Base-by-base conservation (phyloP, 2,329 filamentous ascomycete genomes). In the Trichoderma sp. region DNA sequence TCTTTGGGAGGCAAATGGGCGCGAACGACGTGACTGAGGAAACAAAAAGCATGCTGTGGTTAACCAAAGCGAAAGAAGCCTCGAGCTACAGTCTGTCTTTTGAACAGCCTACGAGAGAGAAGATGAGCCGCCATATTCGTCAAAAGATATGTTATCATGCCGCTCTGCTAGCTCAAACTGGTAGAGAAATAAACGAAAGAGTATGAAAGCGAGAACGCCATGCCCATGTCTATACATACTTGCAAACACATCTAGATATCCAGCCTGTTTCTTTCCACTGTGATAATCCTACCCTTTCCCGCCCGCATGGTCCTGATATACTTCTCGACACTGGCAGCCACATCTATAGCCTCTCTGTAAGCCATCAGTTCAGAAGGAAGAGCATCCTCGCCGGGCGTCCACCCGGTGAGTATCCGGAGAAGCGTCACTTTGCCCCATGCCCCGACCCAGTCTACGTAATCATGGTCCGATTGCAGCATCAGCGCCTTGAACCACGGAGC, bases 401-500 rank as follows among this genome's bases (percentile, higher is more conserved):
- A 82, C 1, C 83, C 83, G 0, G 79, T 78, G 28, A 72, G 76
- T 63, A 86, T 75, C 39, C 80, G 73, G 63, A 86, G 69, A 10
- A 74, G 75, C 0, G 75, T 77, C 3, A 86, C 74, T 72, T 85
- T 85, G 28, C 83, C 81, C 84, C 84, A 86, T 47, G 79, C 76
- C 4, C 77, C 78, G 0, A 74, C 76, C 85, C 85, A 87, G 69
- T 87, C 84, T 10, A 87, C 76, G 44, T 72, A 77, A 62, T 84
- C 81, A 44, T 80, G 78, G 34, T 80, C 79, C 0, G 77, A 79
- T 51, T 72, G 69, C 15, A 72, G 63, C 68, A 76, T 78, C 59
- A 87, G 74, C 10, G 83, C 83, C 55, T 76, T 75, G 65, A 80
- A 78, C 87, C 87, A 89, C 17, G 79, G 73, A 0, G 74, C 76